Evolutionary conservation across 345 rosid species (phyloP), one percentile per base, ranked within the genome.

Genomic region (Citrus maxima): DNA sequence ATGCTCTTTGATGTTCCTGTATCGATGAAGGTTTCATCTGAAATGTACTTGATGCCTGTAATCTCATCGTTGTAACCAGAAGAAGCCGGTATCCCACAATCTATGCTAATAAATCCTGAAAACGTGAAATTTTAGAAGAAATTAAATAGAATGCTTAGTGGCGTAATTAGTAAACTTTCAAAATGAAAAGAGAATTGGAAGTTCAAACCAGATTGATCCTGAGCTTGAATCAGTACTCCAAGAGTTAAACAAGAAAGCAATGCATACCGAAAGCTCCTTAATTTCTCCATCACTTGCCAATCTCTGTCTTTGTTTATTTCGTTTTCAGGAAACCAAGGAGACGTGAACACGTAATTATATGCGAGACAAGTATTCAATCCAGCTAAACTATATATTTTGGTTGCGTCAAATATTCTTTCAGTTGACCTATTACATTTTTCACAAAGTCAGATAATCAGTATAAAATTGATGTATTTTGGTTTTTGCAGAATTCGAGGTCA

Each of bases 151-250:
- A 55, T 2, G 61, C 10, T 7, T 58, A 58, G 24, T 58, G 7
- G 2, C 22, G 0, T 46, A 13, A 46, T 12, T 1, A 46, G 51
- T 46, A 46, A 46, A 46, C 0, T 46, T 46, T 46, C 51, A 1
- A 46, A 46, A 46, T 46, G 51, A 46, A 46, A 12, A 21, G 60
- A 21, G 61, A 58, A 2, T 38, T 4, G 27, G 16, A 40, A 27
- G 14, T 18, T 65, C 35, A 65, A 37, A 75, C 78, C 78, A 28
- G 78, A 27, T 51, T 63, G 71, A 46, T 75, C 78, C 30, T 75
- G 78, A 13, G 61, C 71, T 40, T 64, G 40, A 49, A 46, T 55
- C 27, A 19, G 2, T 28, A 19, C 25, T 18, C 67, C 37, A 37
- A 60, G 67, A 73, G 51, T 25, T 19, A 70, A 24, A 2, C 37